Evolutionary conservation across 495 filamentous ascomycete species (phyloP).

Genomic region (Staphylotrichum tortipilum): DNA sequence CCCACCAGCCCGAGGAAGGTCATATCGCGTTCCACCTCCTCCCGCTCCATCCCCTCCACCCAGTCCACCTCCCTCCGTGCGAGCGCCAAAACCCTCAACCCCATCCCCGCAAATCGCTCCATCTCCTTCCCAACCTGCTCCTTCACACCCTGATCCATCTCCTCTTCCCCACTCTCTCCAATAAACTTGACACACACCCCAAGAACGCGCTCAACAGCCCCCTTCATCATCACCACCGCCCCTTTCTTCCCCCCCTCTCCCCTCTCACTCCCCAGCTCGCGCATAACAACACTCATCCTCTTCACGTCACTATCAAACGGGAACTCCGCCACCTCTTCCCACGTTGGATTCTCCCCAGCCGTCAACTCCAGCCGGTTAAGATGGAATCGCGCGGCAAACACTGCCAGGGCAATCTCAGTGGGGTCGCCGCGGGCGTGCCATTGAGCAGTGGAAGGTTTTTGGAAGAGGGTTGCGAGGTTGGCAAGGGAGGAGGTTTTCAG

Average conservation of each 20-base stretch:
- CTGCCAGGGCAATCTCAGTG: slow-evolving; percentile 75
- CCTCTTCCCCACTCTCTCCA: too few relatives aligned
- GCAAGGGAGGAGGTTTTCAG: slow-evolving; percentile 27
- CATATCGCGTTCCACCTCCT: slow-evolving; percentile 48
- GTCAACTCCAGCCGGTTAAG: slow-evolving; percentile 43
- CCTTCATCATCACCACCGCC: slow-evolving; percentile 68
- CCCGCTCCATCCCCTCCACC: slow-evolving; percentile 29
- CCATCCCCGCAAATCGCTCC: slow-evolving; percentile 56
- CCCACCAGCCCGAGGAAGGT: slow-evolving; percentile 58
- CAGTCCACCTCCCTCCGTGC: slow-evolving; percentile 39
- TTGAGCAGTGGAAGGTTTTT: slow-evolving; percentile 31
- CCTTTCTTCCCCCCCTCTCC: too few relatives aligned
- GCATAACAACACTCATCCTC: slow-evolving; percentile 74
- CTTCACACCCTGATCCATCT: too few relatives aligned
- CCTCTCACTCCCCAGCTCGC: too few relatives aligned
- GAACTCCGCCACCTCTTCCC: slow-evolving; percentile 57
- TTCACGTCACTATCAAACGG: slow-evolving; percentile 77
- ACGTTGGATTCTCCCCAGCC: slow-evolving; percentile 44
- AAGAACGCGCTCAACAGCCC: slow-evolving; percentile 69
- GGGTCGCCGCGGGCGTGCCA: slow-evolving; percentile 75
- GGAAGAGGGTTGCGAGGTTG: slow-evolving; percentile 37
- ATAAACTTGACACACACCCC: slow-evolving; percentile 26
- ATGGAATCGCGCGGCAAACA: slow-evolving; percentile 66
- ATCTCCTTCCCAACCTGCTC: slow-evolving; percentile 51
- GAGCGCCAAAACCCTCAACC: slow-evolving; percentile 67